phyloP scores from a whole-genome alignment of 2,329 filamentous ascomycete species.

The Cladosporium sp. region DNA sequence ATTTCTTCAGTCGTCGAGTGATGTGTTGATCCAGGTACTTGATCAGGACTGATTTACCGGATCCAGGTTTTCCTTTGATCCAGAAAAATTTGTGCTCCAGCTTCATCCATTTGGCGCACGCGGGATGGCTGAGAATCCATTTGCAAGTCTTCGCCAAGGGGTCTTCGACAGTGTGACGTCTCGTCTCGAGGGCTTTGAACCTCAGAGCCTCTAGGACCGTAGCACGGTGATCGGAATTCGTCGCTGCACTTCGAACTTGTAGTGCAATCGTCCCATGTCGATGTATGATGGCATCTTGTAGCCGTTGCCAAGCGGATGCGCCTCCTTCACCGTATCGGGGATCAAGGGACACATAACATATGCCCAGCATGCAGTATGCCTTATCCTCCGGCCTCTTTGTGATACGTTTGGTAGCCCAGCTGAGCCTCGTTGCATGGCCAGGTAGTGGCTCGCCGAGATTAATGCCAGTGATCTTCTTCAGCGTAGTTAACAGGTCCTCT shows the following conservation, averaged over 20 bases:
- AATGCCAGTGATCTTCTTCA: conserved; percentile 12
- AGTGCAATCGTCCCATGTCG: conserved; percentile 11
- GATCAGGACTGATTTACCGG: too few species aligned
- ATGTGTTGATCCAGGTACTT: conserved; percentile 37
- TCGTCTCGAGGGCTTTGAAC: conserved; percentile 31
- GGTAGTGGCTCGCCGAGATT: conserved; percentile 7
- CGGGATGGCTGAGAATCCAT: conserved; percentile 37
- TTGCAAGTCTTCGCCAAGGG: conserved; percentile 38
- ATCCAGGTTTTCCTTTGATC: too few species aligned
- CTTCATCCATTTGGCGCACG: conserved; percentile 39
- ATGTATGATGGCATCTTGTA: conserved; percentile 4
- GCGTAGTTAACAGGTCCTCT: neutral
- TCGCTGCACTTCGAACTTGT: conserved; percentile 14
- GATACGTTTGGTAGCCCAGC: conserved; percentile 12
- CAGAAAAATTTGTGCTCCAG: too few species aligned
- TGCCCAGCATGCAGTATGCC: conserved; percentile 43
- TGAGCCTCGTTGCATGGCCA: conserved; percentile 5
- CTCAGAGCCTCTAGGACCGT: conserved; percentile 19
- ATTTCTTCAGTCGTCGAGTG: conserved; percentile 11
- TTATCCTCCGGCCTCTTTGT: conserved; percentile 35
- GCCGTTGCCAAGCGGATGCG: neutral
- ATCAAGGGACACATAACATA: conserved; percentile 43
- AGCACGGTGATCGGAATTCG: neutral
- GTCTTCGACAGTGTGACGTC: conserved; percentile 35
- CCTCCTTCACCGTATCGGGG: conserved; percentile 39